Percentiles rank a stretch among this genome's conserved stretches.
These are phyloP conservation scores for Epichloe typhina DNA, from an alignment of 2,329 filamentous ascomycete species.

Conservation along the genomic window DNA sequence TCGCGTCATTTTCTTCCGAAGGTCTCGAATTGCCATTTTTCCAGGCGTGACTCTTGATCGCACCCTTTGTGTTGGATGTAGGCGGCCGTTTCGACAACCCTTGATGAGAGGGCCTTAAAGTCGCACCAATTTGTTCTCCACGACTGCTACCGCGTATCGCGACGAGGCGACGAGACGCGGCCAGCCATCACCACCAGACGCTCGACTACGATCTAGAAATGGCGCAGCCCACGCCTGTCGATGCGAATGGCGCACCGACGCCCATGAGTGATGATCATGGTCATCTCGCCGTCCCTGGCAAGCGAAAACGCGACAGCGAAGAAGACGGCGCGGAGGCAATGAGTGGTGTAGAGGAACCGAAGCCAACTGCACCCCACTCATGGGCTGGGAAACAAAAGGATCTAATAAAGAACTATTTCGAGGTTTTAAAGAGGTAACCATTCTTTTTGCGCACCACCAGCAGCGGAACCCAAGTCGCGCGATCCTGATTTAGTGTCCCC, in stretches of 20 bases:
- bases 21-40: conserved; percentile 7
- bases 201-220: conserved; percentile 18
- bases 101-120: conserved; percentile 25
- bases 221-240: conserved; percentile 27
- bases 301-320: conserved; percentile 45
- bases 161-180: conserved; percentile 27
- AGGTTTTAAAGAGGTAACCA: conserved; percentile 25
- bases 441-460: conserved; percentile 2
- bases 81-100: conserved; percentile 18
- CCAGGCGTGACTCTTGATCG: conserved; percentile 14
- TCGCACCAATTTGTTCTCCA: conserved; percentile 26
- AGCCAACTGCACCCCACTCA: conserved; percentile 11
- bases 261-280: conserved; percentile 18
- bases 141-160: conserved; percentile 25
- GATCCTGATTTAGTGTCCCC: neutral
- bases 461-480: neutral
- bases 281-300: conserved; percentile 27
- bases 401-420: conserved; percentile 25
- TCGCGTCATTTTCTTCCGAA: conserved; percentile 6
- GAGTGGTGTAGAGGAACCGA: conserved; percentile 14
- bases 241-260: conserved; percentile 29
- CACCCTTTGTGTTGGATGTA: conserved; percentile 19
- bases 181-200: conserved; percentile 12
- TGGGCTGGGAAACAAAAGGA: conserved; percentile 19
- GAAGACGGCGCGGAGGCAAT: conserved; percentile 24